These are phyloP conservation scores for Fusarium sp. DNA, from an alignment of 2,329 filamentous ascomycete genomes.

Conservation along the genomic window DNA sequence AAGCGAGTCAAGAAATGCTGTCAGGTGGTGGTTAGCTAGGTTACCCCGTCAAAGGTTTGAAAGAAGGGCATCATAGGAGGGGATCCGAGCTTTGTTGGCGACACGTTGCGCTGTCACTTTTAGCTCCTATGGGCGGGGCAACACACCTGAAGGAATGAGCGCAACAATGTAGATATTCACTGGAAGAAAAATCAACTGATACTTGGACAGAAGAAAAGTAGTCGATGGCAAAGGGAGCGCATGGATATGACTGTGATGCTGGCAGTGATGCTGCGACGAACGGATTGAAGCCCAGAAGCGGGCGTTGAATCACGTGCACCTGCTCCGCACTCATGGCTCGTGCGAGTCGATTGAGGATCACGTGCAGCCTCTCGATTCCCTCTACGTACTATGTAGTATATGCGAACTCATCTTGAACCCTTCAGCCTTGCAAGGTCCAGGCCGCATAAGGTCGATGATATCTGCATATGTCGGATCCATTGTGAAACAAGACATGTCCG, in stretches of 20 bases:
- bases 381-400: too few species aligned
- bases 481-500: not conserved
- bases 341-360: slow-evolving; percentile 40
- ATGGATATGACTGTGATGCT: slow-evolving; percentile 41
- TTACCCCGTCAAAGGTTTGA: slow-evolving; percentile 51
- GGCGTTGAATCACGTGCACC: slow-evolving; percentile 45
- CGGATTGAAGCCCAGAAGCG: slow-evolving; percentile 38
- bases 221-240: slow-evolving; percentile 52
- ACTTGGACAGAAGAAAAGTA: slow-evolving; percentile 56
- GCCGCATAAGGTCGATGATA: not conserved
- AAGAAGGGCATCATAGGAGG: slow-evolving; percentile 45
- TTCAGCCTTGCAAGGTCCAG: slow-evolving; percentile 22
- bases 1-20: slow-evolving; percentile 47
- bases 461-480: not conserved
- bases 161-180: slow-evolving; percentile 52
- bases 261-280: slow-evolving; percentile 43
- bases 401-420: slow-evolving; percentile 3
- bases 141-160: slow-evolving; percentile 55
- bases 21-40: slow-evolving; percentile 45
- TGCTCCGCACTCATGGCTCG: slow-evolving; percentile 46
- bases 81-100: slow-evolving; percentile 50
- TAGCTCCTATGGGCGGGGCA: slow-evolving; percentile 33
- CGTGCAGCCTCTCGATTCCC: slow-evolving; percentile 37
- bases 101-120: slow-evolving; percentile 44
- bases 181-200: slow-evolving; percentile 56